A percentile compares a stretch with the other conserved stretches of the same genome.
These are phyloP conservation scores for Lagerstroemia speciosa DNA, from an alignment of 345 rosid species.

Conservation along the genomic window DNA sequence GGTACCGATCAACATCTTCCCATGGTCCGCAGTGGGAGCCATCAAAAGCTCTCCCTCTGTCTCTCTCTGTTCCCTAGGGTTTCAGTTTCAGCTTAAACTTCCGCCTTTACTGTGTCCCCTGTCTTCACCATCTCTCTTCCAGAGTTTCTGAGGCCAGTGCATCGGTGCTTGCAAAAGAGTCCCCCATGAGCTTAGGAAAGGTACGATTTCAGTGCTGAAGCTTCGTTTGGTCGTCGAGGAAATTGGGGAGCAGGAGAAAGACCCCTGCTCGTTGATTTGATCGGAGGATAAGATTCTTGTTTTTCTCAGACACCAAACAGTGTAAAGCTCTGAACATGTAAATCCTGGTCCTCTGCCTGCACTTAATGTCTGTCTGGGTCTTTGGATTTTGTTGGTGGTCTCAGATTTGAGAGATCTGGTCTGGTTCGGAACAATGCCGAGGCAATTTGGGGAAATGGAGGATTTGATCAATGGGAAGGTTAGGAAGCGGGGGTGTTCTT, in stretches of 20 bases:
- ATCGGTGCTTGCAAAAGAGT: not conserved
- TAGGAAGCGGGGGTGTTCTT: slow-evolving; percentile 82
- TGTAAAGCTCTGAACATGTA: not conserved
- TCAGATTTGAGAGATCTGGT: slow-evolving; percentile 22
- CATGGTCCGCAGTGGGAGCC: slow-evolving; percentile 2
- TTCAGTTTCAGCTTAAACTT: not conserved
- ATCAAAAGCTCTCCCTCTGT: not conserved
- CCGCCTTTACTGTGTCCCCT: not conserved
- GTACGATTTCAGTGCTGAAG: not conserved
- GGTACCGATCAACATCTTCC: not conserved
- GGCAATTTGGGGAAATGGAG: slow-evolving; percentile 44
- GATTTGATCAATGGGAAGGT: slow-evolving; percentile 67
- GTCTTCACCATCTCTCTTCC: not conserved
- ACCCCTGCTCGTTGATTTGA: not conserved
- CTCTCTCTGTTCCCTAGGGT: not conserved
- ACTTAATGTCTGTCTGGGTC: not conserved
- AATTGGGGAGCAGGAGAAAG: not conserved
- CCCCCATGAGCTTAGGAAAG: not conserved
- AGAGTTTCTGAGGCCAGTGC: not conserved
- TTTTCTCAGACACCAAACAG: not conserved
- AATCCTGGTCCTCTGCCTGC: not conserved
- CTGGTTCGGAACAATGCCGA: slow-evolving; percentile 39
- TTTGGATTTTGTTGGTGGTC: not conserved
- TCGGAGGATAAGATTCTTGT: not conserved
- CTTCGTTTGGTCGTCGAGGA: not conserved